These are phyloP conservation scores for Aspergillus tamarii DNA, from an alignment of 2,329 filamentous ascomycete species.

Conservation along the genomic window DNA sequence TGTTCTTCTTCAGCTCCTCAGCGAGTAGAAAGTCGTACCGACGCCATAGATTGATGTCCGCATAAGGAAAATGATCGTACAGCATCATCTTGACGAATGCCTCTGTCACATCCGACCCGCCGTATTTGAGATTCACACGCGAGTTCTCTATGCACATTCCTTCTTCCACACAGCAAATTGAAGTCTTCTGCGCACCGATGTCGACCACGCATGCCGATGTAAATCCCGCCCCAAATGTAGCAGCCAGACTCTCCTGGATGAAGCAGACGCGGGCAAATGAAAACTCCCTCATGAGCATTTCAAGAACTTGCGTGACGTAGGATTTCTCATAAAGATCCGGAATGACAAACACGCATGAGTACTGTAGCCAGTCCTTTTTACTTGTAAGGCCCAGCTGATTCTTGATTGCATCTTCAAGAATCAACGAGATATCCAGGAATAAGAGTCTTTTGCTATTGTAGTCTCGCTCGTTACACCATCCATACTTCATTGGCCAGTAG, in stretches of 20 bases:
- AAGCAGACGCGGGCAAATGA: constrained; percentile 89
- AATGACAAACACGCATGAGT: constrained; percentile 95
- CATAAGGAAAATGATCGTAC: constrained; percentile 92
- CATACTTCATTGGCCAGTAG: constrained; percentile 86
- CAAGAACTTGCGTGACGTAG: constrained; percentile 82
- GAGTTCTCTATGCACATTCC: constrained; percentile 95
- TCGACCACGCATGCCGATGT: constrained; percentile 94
- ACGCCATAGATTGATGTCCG: constrained; percentile 86
- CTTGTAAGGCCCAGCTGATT: constrained; percentile 78
- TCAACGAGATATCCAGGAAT: constrained; percentile 82
- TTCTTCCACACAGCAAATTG: constrained; percentile 94
- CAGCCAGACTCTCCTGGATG: constrained; percentile 93
- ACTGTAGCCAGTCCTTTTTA: constrained; percentile 82
- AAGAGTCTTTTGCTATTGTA: constrained; percentile 79
- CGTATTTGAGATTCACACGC: constrained; percentile 90
- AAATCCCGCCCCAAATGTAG: constrained; percentile 92
- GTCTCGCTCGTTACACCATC: constrained; percentile 87
- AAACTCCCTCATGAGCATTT: constrained; percentile 85
- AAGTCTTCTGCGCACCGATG: constrained; percentile 95
- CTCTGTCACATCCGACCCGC: constrained; percentile 89
- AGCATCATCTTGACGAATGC: constrained; percentile 98
- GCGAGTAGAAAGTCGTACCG: constrained; percentile 92
- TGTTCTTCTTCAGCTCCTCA: constrained; percentile 92
- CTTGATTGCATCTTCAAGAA: constrained; percentile 83
- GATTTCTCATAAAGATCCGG: constrained; percentile 95